Conservation (phyloP, 495 filamentous ascomycete genomes). For the Hypoxylon lenormandii region DNA sequence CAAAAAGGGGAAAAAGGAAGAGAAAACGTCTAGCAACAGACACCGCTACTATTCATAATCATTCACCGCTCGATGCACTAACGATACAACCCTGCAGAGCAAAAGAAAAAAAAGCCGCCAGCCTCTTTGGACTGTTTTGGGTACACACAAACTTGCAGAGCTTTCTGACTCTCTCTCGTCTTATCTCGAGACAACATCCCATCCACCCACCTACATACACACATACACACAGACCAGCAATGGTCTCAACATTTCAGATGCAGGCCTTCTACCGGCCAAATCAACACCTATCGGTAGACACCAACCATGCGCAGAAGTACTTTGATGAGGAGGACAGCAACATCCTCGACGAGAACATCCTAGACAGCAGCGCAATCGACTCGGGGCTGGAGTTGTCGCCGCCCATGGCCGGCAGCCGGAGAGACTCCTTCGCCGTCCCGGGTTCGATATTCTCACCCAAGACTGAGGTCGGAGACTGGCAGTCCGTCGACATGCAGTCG, state of each 20-base stretch:
- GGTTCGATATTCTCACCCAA: constrained; percentile 78
- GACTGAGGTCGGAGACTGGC: constrained; percentile 73
- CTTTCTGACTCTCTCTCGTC: constrained; percentile 39
- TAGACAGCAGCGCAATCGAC: constrained; percentile 73
- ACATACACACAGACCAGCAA: constrained; percentile 53
- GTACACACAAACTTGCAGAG: constrained; percentile 34
- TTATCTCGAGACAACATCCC: constrained; percentile 14
- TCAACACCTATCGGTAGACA: constrained; percentile 71
- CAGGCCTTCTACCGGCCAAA: constrained; percentile 73
- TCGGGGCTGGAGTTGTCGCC: constrained; percentile 77
- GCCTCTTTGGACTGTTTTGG: constrained; percentile 44
- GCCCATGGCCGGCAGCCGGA: constrained; percentile 72
- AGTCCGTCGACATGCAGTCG: constrained; percentile 68
- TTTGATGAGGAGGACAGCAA: constrained; percentile 84
- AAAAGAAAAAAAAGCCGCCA: constrained; percentile 41
- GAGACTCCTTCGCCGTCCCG: constrained; percentile 76
- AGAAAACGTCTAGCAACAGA: constrained; percentile 22
- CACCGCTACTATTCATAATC: constrained; percentile 32
- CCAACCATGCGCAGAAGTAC: constrained; percentile 68
- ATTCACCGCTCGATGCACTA: constrained; percentile 52
- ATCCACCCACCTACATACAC: constrained; percentile 9
- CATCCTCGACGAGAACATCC: constrained; percentile 86
- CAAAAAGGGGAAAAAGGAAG: constrained; percentile 18
- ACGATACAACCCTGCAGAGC: constrained; percentile 52
- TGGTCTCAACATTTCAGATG: constrained; percentile 66